These are phyloP conservation scores for Rhododendron henanense DNA, from an alignment of 148 eudicot genomes.

Conservation along the genomic window DNA sequence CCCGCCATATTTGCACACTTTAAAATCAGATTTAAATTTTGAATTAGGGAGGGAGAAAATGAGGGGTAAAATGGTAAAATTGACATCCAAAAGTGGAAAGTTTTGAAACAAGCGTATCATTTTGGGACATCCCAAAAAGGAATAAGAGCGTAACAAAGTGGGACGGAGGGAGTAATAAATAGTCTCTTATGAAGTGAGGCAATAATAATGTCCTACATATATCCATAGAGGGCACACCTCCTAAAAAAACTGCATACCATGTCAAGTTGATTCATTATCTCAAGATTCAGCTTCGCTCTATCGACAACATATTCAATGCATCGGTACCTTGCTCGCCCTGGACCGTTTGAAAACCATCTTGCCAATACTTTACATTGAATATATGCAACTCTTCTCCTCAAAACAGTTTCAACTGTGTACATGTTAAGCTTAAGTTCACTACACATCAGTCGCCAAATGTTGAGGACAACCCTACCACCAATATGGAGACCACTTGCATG, in stretches of 20 bases:
- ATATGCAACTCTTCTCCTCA: conserved; percentile 70
- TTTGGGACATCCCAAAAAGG: too few species aligned
- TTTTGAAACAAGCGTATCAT: too few species aligned
- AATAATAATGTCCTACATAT: neutral
- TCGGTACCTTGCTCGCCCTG: conserved; percentile 74
- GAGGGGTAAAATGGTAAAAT: too few species aligned
- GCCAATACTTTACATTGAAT: conserved; percentile 55
- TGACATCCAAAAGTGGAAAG: too few species aligned
- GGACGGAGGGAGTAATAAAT: too few species aligned
- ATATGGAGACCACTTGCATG: conserved; percentile 97
- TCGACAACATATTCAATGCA: conserved; percentile 60
- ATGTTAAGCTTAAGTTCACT: conserved; percentile 67
- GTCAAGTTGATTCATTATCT: conserved; percentile 36
- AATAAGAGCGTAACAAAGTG: too few species aligned
- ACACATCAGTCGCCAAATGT: conserved; percentile 87
- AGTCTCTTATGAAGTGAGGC: neutral
- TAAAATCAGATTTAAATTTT: too few species aligned
- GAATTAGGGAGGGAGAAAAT: too few species aligned
- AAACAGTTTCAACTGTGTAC: conserved; percentile 84
- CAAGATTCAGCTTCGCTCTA: conserved; percentile 66
- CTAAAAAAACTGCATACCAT: neutral
- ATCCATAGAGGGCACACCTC: neutral
- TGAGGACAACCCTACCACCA: conserved; percentile 85
- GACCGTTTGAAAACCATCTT: conserved; percentile 85
- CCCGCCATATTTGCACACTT: too few species aligned